Percentiles rank a stretch among this genome's conserved stretches.
phyloP scores from a whole-genome alignment of 179 eudicot species.

The Amaranthus tricolor region DNA sequence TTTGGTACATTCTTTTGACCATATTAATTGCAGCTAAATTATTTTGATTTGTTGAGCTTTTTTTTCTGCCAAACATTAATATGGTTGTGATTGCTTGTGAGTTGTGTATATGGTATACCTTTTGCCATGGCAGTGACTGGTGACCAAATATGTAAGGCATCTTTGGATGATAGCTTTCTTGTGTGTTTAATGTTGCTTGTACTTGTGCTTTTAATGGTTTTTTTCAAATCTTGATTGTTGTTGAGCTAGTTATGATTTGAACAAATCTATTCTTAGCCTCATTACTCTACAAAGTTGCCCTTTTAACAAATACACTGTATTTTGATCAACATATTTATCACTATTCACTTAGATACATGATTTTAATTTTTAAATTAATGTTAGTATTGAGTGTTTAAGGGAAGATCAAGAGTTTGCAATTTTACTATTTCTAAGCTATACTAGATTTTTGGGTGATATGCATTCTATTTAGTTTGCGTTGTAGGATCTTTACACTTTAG shows the following conservation, averaged over 20 bases:
- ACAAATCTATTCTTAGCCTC: background rate
- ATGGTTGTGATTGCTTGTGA: slow-evolving; percentile 11
- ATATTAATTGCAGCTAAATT: slow-evolving; percentile 2
- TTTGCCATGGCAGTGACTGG: slow-evolving; percentile 11
- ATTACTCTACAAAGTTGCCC: background rate
- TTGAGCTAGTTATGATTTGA: slow-evolving; percentile 13
- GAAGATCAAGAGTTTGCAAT: background rate
- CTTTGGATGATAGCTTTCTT: slow-evolving; percentile 11
- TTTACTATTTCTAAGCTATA: background rate
- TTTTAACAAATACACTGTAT: background rate
- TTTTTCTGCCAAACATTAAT: background rate
- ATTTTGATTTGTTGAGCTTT: background rate
- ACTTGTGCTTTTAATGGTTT: slow-evolving; percentile 13
- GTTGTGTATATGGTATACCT: slow-evolving; percentile 9
- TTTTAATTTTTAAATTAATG: background rate
- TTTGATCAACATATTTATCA: background rate
- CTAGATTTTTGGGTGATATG: background rate
- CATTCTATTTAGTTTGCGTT: background rate
- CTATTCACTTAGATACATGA: background rate
- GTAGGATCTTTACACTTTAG: background rate
- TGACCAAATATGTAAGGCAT: slow-evolving; percentile 13
- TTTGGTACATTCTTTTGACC: background rate
- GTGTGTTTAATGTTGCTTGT: slow-evolving; percentile 23
- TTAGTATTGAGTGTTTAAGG: background rate
- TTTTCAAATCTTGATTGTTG: background rate